Conservation (phyloP, 805 yeast genomes). For the Lachancea dasiensis region DNA sequence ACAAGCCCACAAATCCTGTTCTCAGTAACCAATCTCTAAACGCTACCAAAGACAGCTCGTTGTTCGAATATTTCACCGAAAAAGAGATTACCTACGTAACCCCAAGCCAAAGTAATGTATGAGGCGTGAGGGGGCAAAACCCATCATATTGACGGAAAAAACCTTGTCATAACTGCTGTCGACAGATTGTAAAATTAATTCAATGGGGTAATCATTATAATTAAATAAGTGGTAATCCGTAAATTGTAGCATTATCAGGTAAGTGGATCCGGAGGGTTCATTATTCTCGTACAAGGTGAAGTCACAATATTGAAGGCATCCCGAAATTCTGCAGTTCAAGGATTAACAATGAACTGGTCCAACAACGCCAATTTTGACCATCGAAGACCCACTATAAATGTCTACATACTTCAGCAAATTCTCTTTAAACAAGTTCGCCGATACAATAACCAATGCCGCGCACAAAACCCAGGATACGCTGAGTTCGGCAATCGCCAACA, state of each 20-base stretch:
- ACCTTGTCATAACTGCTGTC: not conserved
- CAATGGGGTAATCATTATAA: no score
- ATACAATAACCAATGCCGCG: slow-evolving; percentile 28
- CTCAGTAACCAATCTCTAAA: not conserved
- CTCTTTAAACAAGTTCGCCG: slow-evolving; percentile 28
- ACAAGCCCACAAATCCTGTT: not conserved
- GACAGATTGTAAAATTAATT: not conserved
- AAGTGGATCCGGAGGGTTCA: no score
- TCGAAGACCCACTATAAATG: not conserved
- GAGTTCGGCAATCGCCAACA: slow-evolving; percentile 23
- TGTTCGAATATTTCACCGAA: slow-evolving; percentile 22
- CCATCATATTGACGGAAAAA: no score
- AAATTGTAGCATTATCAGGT: not conserved
- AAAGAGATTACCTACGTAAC: slow-evolving; percentile 17
- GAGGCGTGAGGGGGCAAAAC: no score
- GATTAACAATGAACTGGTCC: no score
- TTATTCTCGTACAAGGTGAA: no score
- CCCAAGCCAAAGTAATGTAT: slow-evolving; percentile 1
- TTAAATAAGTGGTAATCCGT: no score
- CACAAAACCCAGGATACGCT: slow-evolving; percentile 29
- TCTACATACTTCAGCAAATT: slow-evolving; percentile 13
- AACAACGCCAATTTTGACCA: no score
- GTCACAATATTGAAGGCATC: no score
- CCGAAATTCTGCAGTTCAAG: no score
- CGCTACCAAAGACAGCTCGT: slow-evolving; percentile 14